Conservation (phyloP, 495 filamentous ascomycete genomes). For the Articulospora tetracladia region DNA sequence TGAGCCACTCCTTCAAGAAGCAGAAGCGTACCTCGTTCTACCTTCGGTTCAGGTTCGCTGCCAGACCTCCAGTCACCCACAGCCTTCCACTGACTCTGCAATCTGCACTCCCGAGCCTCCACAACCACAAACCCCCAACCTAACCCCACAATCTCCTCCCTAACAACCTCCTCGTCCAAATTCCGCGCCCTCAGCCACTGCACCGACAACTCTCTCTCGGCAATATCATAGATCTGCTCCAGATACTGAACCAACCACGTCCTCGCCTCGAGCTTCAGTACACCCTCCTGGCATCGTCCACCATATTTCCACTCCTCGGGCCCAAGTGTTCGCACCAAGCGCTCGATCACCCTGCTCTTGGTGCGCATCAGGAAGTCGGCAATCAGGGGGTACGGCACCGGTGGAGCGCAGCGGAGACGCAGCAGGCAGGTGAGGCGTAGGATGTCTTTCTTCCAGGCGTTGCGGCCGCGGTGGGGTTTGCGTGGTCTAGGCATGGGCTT, state of each 20-base stretch:
- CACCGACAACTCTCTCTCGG: neutral
- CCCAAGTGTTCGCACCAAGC: neutral
- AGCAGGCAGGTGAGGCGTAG: constrained; percentile 12
- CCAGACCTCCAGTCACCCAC: constrained; percentile 16
- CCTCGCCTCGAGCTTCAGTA: neutral
- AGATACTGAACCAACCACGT: constrained; percentile 3
- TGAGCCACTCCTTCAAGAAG: neutral
- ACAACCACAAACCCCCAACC: constrained; percentile 18
- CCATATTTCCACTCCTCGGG: neutral
- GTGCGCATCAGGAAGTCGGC: neutral
- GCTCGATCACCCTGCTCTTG: neutral
- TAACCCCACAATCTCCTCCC: constrained; percentile 22
- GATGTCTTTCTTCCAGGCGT: constrained; percentile 10
- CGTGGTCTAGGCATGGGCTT: neutral
- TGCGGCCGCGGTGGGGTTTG: neutral
- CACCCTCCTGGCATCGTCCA: neutral
- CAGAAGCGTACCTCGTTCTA: neutral
- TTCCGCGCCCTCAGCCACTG: neutral
- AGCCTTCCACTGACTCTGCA: constrained; percentile 15
- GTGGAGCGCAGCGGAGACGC: constrained; percentile 4
- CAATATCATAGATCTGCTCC: neutral
- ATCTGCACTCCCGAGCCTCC: constrained; percentile 1
- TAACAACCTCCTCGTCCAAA: neutral
- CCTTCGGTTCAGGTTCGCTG: neutral
- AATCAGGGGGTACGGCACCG: constrained; percentile 9